Conservation (phyloP, 2,329 filamentous ascomycete genomes). For the Verticillium alfalfae region DNA sequence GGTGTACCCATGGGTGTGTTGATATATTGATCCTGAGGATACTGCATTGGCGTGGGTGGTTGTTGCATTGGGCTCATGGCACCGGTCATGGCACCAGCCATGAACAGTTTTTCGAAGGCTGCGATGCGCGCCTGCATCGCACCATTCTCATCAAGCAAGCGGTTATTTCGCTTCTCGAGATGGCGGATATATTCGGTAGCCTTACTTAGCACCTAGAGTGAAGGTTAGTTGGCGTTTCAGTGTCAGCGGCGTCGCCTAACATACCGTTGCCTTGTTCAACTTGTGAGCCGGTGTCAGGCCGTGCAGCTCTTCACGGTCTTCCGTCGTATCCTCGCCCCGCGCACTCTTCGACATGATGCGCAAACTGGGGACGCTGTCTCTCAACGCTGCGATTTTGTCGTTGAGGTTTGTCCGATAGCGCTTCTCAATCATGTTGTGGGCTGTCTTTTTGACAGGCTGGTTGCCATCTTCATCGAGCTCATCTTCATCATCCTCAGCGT, state of each 20-base stretch:
- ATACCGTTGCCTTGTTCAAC: constrained; percentile 90
- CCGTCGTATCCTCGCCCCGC: constrained; percentile 61
- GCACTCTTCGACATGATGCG: constrained; percentile 75
- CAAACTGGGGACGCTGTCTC: constrained; percentile 87
- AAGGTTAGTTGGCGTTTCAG: background rate
- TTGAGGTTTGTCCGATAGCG: constrained; percentile 93
- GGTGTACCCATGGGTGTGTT: constrained; percentile 37
- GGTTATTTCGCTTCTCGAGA: constrained; percentile 83
- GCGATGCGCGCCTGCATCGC: constrained; percentile 73
- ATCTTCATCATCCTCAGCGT: constrained; percentile 50
- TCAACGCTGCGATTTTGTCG: constrained; percentile 88
- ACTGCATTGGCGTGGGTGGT: constrained; percentile 47
- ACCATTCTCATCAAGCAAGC: constrained; percentile 74
- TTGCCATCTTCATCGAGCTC: constrained; percentile 54
- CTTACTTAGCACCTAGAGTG: constrained; percentile 70
- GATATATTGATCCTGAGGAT: constrained; percentile 39
- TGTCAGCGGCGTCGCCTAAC: background rate
- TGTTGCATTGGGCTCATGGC: constrained; percentile 50
- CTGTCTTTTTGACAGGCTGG: constrained; percentile 73
- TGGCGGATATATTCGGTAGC: constrained; percentile 95
- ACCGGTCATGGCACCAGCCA: constrained; percentile 65
- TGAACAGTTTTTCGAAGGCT: constrained; percentile 74
- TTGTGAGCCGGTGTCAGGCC: constrained; percentile 86
- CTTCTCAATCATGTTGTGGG: constrained; percentile 98
- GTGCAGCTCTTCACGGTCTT: constrained; percentile 74